phyloP scores from a whole-genome alignment of 2,329 filamentous ascomycete genomes.

The Podosphaera aphanis region DNA sequence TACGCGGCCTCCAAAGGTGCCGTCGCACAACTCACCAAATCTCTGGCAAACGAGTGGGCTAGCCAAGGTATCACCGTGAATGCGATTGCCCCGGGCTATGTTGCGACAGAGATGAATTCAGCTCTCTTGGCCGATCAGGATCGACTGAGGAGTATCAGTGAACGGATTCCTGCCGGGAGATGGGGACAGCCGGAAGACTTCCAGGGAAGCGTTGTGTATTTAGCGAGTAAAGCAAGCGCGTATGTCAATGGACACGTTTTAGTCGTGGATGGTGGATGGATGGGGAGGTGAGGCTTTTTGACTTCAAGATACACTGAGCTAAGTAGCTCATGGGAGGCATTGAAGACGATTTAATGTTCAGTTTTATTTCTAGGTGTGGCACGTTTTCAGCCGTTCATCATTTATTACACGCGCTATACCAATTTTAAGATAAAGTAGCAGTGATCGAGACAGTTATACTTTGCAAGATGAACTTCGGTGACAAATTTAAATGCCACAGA shows the following conservation, averaged over 20 bases:
- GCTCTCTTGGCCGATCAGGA: slow-evolving; percentile 52
- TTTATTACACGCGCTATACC: no score
- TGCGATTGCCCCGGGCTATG: slow-evolving; percentile 73
- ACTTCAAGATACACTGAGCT: no score
- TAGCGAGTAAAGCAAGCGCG: slow-evolving; percentile 51
- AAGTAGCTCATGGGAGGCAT: no score
- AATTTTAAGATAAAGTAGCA: no score
- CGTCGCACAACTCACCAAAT: slow-evolving; percentile 41
- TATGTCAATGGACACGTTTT: slow-evolving; percentile 69
- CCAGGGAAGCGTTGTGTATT: slow-evolving; percentile 56
- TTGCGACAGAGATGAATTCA: slow-evolving; percentile 84
- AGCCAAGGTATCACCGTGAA: slow-evolving; percentile 63
- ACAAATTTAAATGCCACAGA: no score
- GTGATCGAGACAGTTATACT: no score
- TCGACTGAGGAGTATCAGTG: slow-evolving; percentile 49
- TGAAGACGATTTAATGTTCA: no score
- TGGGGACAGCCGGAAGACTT: slow-evolving; percentile 78
- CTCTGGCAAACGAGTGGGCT: slow-evolving; percentile 69
- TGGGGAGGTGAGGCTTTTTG: slow-evolving; percentile 39
- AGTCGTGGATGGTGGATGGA: slow-evolving; percentile 79
- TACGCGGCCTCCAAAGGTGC: slow-evolving; percentile 75
- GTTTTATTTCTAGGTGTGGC: no score
- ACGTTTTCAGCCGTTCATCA: no score
- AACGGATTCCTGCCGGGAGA: slow-evolving; percentile 58
- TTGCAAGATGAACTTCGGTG: no score